Conservation (phyloP, 1,284 basidiomycete species). For the Singerocomus rubriflavus region DNA sequence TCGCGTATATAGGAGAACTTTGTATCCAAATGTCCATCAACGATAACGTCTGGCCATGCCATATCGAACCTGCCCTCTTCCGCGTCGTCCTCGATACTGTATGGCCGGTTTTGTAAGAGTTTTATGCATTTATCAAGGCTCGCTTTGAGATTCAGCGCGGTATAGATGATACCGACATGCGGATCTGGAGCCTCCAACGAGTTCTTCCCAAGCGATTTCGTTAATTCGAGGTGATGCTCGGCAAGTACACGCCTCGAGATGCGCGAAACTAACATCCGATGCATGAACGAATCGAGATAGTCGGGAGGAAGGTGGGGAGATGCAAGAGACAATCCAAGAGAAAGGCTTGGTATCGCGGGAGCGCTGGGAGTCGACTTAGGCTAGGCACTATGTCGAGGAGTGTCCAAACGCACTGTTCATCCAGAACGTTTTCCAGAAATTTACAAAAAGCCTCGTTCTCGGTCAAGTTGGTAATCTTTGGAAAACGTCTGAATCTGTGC, state of each 20-base stretch:
- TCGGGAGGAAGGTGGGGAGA: conserved; percentile 78
- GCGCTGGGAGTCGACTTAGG: conserved; percentile 45
- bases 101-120: conserved; percentile 54
- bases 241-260: conserved; percentile 88
- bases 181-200: conserved; percentile 40
- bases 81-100: conserved; percentile 42
- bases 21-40: conserved; percentile 74
- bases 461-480: conserved; percentile 66
- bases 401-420: conserved; percentile 61
- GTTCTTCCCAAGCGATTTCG: conserved; percentile 50
- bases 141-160: conserved; percentile 65
- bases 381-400: not conserved
- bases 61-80: conserved; percentile 28
- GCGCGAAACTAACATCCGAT: conserved; percentile 85
- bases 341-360: conserved; percentile 73
- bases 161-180: conserved; percentile 87
- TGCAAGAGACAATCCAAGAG: conserved; percentile 73
- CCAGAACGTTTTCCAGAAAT: conserved; percentile 63
- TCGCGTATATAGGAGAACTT: conserved; percentile 86
- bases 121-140: conserved; percentile 68
- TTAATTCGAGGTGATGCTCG: conserved; percentile 86
- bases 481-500: conserved; percentile 71
- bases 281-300: conserved; percentile 84
- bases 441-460: conserved; percentile 82
- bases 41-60: conserved; percentile 61